Base-by-base conservation (phyloP, 2,329 filamentous ascomycete species). In the Colletotrichum theobromicola region DNA sequence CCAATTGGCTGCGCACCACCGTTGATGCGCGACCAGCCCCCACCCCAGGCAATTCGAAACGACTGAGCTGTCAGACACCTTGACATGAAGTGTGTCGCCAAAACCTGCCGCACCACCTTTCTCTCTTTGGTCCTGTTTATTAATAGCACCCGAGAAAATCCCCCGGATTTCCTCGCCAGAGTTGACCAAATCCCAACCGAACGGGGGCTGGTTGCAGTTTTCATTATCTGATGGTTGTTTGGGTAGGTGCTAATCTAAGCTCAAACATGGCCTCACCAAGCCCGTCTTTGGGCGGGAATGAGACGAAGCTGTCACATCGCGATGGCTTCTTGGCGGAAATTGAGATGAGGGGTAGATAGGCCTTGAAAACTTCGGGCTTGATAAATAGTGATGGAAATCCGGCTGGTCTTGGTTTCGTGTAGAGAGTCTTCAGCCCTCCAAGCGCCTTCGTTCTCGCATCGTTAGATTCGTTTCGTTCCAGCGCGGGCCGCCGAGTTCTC, bases 1-100 rank as follows among this genome's bases (percentile, higher is more conserved):
- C 34, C 34, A 10, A 63, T 63, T 63, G 62, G 37, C 18, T 21
- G 32, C 32, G 13, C 16, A 10, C 21, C 53, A 10, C 12, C 42
- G 5, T 18, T 55, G 26, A 55, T 35, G 21, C 26, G 42, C 26
- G 63, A 60, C 10, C 53, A 42, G 32, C 32, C 18, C 63, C 65
- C 37, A 55, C 32, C 70, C 63, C 24, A 8, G 57, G 26, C 63
- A 72, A 57, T 28, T 26, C 70, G 70, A 68, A 72, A 72, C 70
- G 64, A 42, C 37, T 57, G 26, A 21, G 35, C 57, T 61, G 63
- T 42, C 70, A 37, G 64, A 37, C 42, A 67, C 9, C 21, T 62
- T 72, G 63, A 62, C 63, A 18, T 62, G 35, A 9, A 30, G 35
- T 30, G 55, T n/a, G 18, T 72, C 63, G 70, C 63, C 26, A 61